Conservation (phyloP, 768 basidiomycete genomes). For the Pholiota conissans region DNA sequence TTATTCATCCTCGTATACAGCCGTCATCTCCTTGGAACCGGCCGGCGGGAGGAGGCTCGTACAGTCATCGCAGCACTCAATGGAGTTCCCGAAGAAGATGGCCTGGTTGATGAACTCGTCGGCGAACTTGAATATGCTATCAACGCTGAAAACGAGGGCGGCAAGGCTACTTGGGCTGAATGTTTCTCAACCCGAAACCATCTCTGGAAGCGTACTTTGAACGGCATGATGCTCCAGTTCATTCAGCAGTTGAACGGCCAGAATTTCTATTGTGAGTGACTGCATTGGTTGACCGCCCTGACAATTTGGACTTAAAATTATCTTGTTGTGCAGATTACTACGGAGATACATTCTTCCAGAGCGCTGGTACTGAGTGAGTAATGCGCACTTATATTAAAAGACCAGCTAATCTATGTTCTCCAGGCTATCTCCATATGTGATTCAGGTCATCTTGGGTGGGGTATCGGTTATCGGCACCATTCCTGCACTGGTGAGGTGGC, state of each 20-base stretch:
- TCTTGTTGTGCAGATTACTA: constrained; percentile 56
- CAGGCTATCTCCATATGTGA: constrained; percentile 69
- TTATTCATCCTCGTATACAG: constrained; percentile 29
- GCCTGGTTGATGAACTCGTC: constrained; percentile 56
- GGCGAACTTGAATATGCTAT: constrained; percentile 69
- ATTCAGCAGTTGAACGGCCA: constrained; percentile 82
- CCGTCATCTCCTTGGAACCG: constrained; percentile 68
- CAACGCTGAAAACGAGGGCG: constrained; percentile 74
- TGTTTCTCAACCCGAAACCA: constrained; percentile 71
- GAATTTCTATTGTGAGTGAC: constrained; percentile 71
- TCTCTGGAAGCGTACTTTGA: constrained; percentile 72
- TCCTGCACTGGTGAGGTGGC: constrained; percentile 57
- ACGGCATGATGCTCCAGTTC: constrained; percentile 85
- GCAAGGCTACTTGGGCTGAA: constrained; percentile 77
- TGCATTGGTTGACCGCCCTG: background rate
- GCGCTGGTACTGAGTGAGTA: constrained; percentile 60
- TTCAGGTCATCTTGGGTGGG: constrained; percentile 73
- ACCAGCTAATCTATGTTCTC: background rate
- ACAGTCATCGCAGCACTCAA: constrained; percentile 67
- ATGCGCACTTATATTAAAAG: background rate
- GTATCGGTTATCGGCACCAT: constrained; percentile 73
- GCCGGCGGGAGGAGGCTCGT: constrained; percentile 53
- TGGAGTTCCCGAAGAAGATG: constrained; percentile 56
- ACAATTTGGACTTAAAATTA: background rate
- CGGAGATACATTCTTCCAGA: constrained; percentile 80